Evolutionary conservation across 768 basidiomycete genomes (phyloP).

Genomic region (Chlorophyllum brunneum): DNA sequence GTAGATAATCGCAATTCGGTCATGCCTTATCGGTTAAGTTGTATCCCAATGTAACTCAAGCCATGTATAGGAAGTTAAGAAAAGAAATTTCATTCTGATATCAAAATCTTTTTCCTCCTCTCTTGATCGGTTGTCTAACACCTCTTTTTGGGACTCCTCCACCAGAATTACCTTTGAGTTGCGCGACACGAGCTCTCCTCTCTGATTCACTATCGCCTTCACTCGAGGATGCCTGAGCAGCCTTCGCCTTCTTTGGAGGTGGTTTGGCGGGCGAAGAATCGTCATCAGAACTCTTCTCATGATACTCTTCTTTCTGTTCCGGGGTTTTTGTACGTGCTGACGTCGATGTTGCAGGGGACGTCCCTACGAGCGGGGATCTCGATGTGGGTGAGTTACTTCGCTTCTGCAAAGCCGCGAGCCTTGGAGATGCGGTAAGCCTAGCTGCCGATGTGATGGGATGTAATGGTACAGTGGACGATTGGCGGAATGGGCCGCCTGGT

Average conservation of each 20-base stretch:
- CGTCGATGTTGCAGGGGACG: not conserved
- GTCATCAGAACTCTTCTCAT: conserved; percentile 12
- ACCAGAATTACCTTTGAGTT: conserved; percentile 37
- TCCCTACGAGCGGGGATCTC: not conserved
- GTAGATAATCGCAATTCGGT: not conserved
- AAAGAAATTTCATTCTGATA: not conserved
- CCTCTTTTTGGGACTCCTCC: conserved; percentile 42
- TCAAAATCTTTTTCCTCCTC: conserved; percentile 74
- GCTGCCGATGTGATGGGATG: not conserved
- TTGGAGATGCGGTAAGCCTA: not conserved
- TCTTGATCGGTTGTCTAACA: conserved; percentile 70
- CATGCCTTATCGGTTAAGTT: not conserved
- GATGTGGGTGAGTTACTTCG: not conserved
- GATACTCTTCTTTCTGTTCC: not conserved
- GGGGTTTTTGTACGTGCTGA: not conserved
- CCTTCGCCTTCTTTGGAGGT: conserved; percentile 53
- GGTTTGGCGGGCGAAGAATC: conserved; percentile 21
- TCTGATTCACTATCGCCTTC: conserved; percentile 54
- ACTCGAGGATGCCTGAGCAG: conserved; percentile 34
- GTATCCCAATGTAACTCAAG: conserved; percentile 13
- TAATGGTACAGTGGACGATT: not conserved
- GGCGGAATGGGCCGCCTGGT: not conserved
- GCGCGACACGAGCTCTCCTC: conserved; percentile 34
- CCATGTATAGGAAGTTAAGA: not conserved
- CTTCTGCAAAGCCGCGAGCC: not conserved